These are phyloP conservation scores for Fusarium paranaense DNA, from an alignment of 2,329 filamentous ascomycete species.

Conservation along the genomic window DNA sequence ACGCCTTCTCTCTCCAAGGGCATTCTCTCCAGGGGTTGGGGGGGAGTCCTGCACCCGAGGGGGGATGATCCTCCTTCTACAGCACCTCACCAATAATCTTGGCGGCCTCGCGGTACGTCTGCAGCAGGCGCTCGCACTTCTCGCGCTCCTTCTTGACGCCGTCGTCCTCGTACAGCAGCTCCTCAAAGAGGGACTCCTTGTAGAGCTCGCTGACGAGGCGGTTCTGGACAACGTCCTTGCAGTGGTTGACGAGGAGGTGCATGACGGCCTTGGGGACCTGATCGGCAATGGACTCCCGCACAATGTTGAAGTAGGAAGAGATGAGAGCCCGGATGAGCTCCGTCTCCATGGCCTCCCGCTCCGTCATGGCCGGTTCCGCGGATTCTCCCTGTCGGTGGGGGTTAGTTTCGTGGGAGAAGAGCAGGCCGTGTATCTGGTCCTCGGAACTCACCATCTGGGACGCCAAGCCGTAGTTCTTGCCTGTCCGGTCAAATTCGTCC, in stretches of 20 bases:
- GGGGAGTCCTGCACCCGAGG: not conserved
- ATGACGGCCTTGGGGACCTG: slow-evolving; percentile 99
- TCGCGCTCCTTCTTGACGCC: slow-evolving; percentile 96
- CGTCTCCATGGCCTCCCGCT: slow-evolving; percentile 96
- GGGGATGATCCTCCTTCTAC: slow-evolving; percentile 79
- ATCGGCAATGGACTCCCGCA: slow-evolving; percentile 97
- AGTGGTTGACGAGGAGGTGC: slow-evolving; percentile 98
- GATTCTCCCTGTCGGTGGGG: slow-evolving; percentile 61
- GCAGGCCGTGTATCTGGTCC: slow-evolving; percentile 12
- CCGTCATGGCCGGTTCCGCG: slow-evolving; percentile 88
- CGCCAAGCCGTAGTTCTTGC: slow-evolving; percentile 55
- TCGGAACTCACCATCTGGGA: slow-evolving; percentile 68
- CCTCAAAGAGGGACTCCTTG: slow-evolving; percentile 89
- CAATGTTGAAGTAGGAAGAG: slow-evolving; percentile 99
- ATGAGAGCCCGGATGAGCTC: slow-evolving; percentile 97
- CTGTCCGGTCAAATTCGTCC: slow-evolving; percentile 58
- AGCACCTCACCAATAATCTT: slow-evolving; percentile 98
- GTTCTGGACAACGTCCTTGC: slow-evolving; percentile 98
- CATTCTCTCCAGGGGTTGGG: slow-evolving; percentile 19
- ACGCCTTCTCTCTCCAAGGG: slow-evolving; percentile 18
- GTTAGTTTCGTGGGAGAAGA: slow-evolving; percentile 35
- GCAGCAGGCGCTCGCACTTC: slow-evolving; percentile 96
- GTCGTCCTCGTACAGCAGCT: slow-evolving; percentile 97
- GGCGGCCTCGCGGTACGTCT: slow-evolving; percentile 96
- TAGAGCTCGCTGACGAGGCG: slow-evolving; percentile 95